phyloP scores from a whole-genome alignment of 164 flowering plant genomes.

The grape (Vitis vinifera) region DNA sequence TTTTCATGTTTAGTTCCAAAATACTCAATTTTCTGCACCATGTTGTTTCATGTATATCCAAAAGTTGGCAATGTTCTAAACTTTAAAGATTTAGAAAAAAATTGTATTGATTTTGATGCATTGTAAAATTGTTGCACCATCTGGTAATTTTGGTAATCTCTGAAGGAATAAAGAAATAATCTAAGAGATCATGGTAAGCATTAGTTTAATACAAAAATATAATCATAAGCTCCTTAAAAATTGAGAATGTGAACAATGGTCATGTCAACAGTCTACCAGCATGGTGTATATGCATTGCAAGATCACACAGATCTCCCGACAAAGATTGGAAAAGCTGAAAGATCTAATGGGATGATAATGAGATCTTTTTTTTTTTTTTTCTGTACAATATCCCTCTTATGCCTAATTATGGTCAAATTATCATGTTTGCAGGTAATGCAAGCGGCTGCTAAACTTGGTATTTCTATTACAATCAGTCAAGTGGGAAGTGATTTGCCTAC shows the following conservation, averaged over 20 bases:
- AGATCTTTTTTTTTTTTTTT: neutral
- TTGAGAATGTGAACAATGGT: neutral
- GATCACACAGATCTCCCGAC: neutral
- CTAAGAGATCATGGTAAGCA: neutral
- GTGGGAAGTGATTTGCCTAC: conserved; percentile 61
- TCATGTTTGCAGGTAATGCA: conserved; percentile 68
- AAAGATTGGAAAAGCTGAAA: neutral
- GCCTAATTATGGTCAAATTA: neutral
- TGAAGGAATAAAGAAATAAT: neutral
- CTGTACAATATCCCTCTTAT: neutral
- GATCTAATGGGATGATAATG: neutral
- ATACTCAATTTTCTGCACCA: no score
- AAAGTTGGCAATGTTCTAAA: no score
- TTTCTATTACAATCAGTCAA: conserved; percentile 64
- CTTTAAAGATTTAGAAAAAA: no score
- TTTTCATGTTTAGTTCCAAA: no score
- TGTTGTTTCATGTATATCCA: no score
- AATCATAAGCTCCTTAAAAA: neutral
- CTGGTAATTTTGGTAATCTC: neutral
- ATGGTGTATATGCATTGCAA: neutral
- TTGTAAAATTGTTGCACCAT: neutral
- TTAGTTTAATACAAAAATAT: neutral
- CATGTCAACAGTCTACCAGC: neutral
- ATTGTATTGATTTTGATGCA: no score
- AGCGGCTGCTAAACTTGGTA: conserved; percentile 78